Evolutionary conservation across 2,329 filamentous ascomycete species (phyloP).

Genomic region (Fusarium hainanense): DNA sequence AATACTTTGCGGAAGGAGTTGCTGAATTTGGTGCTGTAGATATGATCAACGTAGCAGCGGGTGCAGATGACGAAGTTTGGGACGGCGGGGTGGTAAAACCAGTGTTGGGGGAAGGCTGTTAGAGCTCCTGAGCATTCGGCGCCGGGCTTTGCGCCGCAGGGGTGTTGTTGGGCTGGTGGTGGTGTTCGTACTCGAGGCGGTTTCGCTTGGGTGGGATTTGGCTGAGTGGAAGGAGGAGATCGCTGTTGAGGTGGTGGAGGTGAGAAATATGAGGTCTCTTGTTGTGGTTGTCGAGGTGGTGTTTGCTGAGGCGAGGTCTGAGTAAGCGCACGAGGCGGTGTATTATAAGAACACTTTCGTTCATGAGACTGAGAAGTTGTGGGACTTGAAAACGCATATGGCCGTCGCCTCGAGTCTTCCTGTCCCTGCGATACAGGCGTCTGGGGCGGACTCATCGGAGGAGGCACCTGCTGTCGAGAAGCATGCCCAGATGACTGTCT

Average conservation of each 20-base stretch:
- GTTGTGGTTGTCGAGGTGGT: background rate
- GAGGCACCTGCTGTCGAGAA: constrained; percentile 2
- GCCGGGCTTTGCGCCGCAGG: constrained; percentile 32
- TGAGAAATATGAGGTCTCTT: background rate
- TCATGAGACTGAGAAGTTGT: background rate
- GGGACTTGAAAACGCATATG: background rate
- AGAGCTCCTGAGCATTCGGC: constrained; percentile 44
- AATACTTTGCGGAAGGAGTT: constrained; percentile 42
- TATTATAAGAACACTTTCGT: background rate
- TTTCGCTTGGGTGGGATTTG: background rate
- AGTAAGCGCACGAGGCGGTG: background rate
- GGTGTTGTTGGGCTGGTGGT: constrained; percentile 19
- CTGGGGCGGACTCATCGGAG: background rate
- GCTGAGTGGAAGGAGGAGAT: background rate
- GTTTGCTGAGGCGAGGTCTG: background rate
- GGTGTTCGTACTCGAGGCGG: constrained; percentile 30
- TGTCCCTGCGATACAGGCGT: background rate
- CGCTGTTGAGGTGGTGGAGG: background rate
- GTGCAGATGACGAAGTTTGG: constrained; percentile 52
- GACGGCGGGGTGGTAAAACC: constrained; percentile 51
- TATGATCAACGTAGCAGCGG: constrained; percentile 53
- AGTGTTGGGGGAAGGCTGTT: constrained; percentile 48
- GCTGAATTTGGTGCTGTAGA: constrained; percentile 48
- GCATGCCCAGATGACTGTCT: background rate
- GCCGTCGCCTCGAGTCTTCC: background rate